Evolutionary conservation across 2,329 filamentous ascomycete genomes (phyloP), one percentile per base, ranked within the genome.

Genomic region (Gaeumannomyces sp.): DNA sequence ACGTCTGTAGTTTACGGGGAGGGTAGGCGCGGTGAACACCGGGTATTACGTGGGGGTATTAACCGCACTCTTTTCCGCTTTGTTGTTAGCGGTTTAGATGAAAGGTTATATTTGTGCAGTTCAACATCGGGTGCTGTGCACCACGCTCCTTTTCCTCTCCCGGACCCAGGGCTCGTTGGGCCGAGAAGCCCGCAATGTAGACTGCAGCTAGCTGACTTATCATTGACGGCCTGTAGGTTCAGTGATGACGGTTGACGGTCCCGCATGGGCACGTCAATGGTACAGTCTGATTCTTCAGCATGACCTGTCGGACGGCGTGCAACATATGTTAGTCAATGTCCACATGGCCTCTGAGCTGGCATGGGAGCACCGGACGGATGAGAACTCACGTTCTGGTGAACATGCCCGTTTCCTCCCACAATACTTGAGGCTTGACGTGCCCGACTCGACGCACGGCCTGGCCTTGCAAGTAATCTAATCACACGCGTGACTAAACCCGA

Each of bases 371-470:
- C 11, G 28, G 27, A 62, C 13, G 25, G 22, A 27, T 25, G 58
- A 60, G 29, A 19, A 67, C 67, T 59, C 38, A 68, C 67, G 29
- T 56, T 60, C 60, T 45, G 31, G 53, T 59, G 35, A 62, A 65
- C 62, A 64, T 63, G 50, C 65, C 67, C 67, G 28, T 68, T 67
- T 68, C 67, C 67, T 68, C 67, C 67, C 66, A 66, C 64, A 53
- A 28, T 61, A 27, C 33, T 14, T 61, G 10, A 45, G 25, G 25
- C 60, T 25, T n/a, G n/a, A 19, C 35, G n/a, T 35, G 61, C 63
- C 50, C 62, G 11, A 35, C 14, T 38, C 16, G 11, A 33, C 31
- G 45, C 45, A 38, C 35, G 63, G 27, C 45, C 57, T 29, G 59
- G n/a, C n/a, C 33, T 13, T 62, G 27, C 38, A 33, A 19, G 59